Percentiles rank a stretch among this genome's conserved stretches.
Conservation (phyloP, 768 basidiomycete species). For the Austroboletus festivus region DNA sequence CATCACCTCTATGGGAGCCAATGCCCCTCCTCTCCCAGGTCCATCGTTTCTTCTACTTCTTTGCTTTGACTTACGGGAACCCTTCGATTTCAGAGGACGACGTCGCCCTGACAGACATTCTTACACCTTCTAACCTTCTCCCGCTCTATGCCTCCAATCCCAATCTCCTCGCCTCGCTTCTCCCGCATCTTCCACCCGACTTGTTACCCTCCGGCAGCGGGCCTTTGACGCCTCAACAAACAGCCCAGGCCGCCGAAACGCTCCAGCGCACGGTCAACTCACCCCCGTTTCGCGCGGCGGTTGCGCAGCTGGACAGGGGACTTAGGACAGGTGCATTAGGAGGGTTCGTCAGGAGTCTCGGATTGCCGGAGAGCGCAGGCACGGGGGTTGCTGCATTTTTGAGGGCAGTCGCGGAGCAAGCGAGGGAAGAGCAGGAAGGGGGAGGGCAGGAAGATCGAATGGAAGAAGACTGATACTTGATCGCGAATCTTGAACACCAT, state of each 20-base stretch:
- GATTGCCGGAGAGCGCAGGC: conserved; percentile 83
- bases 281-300: conserved; percentile 79
- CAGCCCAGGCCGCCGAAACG: conserved; percentile 40
- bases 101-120: conserved; percentile 67
- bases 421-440: conserved; percentile 39
- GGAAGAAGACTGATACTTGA: conserved; percentile 64
- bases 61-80: conserved; percentile 1
- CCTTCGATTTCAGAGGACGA: conserved; percentile 37
- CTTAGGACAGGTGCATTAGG: conserved; percentile 77
- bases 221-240: conserved; percentile 24
- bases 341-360: conserved; percentile 71
- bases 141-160: conserved; percentile 72
- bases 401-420: conserved; percentile 75
- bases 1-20: conserved; percentile 43
- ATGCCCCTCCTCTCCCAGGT: conserved; percentile 19
- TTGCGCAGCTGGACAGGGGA: conserved; percentile 80
- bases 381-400: conserved; percentile 75
- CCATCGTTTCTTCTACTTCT: neutral
- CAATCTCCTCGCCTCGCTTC: conserved; percentile 62
- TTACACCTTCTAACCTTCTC: conserved; percentile 68
- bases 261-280: conserved; percentile 76
- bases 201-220: conserved; percentile 71
- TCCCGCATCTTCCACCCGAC: conserved; percentile 72
- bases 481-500: neutral
- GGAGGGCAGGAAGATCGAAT: conserved; percentile 49